Evolutionary conservation across 2,329 filamentous ascomycete genomes (phyloP).

Genomic region (Verticillium zaregamsianum): DNA sequence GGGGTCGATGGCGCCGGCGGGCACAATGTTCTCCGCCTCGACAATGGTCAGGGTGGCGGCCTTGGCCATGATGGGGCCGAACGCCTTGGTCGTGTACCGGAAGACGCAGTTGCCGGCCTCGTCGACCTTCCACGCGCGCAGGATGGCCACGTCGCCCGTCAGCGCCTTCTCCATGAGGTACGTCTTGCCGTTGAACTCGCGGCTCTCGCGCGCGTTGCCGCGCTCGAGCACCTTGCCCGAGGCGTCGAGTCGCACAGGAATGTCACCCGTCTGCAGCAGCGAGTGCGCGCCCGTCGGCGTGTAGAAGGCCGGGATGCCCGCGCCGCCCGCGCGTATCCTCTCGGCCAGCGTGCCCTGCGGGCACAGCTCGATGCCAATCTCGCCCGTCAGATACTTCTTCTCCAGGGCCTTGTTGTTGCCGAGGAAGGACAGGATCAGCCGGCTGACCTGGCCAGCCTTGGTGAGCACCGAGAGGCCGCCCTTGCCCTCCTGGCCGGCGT

Average conservation of each 20-base stretch:
- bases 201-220: conserved; percentile 63
- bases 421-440: conserved; percentile 71
- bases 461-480: conserved; percentile 67
- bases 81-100: conserved; percentile 72
- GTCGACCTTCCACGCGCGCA: conserved; percentile 74
- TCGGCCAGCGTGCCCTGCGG: conserved; percentile 74
- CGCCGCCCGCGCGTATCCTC: conserved; percentile 67
- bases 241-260: conserved; percentile 58
- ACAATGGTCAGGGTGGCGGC: conserved; percentile 75
- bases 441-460: conserved; percentile 64
- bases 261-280: conserved; percentile 63
- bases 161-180: conserved; percentile 77
- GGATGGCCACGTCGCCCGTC: conserved; percentile 70
- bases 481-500: conserved; percentile 66
- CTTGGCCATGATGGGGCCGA: conserved; percentile 75
- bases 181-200: conserved; percentile 67
- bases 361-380: conserved; percentile 71
- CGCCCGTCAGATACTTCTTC: conserved; percentile 68
- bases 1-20: conserved; percentile 66
- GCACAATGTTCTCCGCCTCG: conserved; percentile 81
- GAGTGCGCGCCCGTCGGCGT: conserved; percentile 71
- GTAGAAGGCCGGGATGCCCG: conserved; percentile 77
- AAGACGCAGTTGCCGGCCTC: conserved; percentile 77
- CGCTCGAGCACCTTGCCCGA: conserved; percentile 59
- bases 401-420: conserved; percentile 75